Conservation (phyloP, 352 stramenopile species). For the Phytopythium kandeliae region DNA sequence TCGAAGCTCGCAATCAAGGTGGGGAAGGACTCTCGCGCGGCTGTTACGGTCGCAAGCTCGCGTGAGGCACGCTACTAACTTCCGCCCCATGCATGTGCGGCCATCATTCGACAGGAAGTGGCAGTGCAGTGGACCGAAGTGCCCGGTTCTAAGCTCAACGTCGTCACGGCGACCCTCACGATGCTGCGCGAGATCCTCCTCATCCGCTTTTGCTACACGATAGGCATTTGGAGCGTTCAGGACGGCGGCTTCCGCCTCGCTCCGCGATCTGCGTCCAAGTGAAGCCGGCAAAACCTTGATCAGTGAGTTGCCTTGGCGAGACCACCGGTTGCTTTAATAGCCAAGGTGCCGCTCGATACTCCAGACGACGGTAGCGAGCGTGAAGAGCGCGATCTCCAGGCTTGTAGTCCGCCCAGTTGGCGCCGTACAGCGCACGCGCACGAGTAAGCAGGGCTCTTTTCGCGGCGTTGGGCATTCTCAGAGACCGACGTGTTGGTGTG, state of each 20-base stretch:
- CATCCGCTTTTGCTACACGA: conserved; percentile 87
- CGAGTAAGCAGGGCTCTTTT: too few relatives aligned
- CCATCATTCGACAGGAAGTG: conserved; percentile 67
- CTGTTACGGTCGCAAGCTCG: too few relatives aligned
- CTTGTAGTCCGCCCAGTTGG: neutral
- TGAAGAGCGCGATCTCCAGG: neutral
- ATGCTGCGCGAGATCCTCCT: conserved; percentile 92
- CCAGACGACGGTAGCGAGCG: too few relatives aligned
- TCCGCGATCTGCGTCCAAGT: conserved; percentile 17
- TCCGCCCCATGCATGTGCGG: neutral
- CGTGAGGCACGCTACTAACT: neutral
- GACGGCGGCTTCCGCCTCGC: conserved; percentile 67
- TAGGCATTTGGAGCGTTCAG: conserved; percentile 79
- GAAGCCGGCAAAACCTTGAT: neutral
- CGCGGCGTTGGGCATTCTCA: too few relatives aligned
- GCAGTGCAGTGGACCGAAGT: conserved; percentile 91
- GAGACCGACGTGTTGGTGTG: neutral
- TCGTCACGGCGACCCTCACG: conserved; percentile 83
- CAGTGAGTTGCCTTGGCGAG: neutral
- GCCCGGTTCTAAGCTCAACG: conserved; percentile 87
- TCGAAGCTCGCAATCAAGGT: conserved; percentile 64
- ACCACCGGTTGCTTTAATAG: neutral
- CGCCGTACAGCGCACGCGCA: too few relatives aligned
- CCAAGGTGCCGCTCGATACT: neutral
- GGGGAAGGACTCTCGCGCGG: neutral